A percentile compares a stretch with the other conserved stretches of the same genome.
Evolutionary conservation across 805 yeast species (phyloP).

Genomic region (Saturnispora kantuleensis): DNA sequence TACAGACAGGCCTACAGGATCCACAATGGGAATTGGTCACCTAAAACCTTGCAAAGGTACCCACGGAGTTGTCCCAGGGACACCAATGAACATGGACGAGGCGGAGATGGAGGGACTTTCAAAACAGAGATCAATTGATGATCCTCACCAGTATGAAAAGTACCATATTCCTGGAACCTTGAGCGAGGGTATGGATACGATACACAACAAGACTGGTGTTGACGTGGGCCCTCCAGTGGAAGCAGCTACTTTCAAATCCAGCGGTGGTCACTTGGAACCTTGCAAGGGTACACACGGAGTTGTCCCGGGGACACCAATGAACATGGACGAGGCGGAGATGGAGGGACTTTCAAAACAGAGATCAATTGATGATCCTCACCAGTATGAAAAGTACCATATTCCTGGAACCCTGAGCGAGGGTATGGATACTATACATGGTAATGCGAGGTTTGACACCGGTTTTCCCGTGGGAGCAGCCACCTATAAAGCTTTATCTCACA

Average conservation of each 20-base stretch:
- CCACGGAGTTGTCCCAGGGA: background rate
- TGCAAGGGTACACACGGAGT: background rate
- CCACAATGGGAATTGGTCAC: too few relatives aligned
- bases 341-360: background rate
- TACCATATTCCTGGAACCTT: constrained; percentile 1
- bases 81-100: background rate
- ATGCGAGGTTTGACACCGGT: background rate
- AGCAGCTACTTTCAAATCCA: background rate
- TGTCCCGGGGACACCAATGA: background rate
- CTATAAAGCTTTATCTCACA: too few relatives aligned
- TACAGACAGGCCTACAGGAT: too few relatives aligned
- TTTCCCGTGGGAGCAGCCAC: background rate
- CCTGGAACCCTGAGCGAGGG: constrained; percentile 3
- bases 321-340: background rate
- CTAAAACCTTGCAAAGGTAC: background rate
- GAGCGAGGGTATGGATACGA: constrained; percentile 1
- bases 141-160: background rate
- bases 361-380: background rate
- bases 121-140: background rate
- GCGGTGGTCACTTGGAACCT: background rate
- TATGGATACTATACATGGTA: background rate
- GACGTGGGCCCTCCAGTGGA: background rate
- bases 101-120: background rate
- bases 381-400: background rate
- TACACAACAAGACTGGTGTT: background rate